Evolutionary conservation across 2,329 filamentous ascomycete species (phyloP).

Genomic region (Arthrobotrys megalospora): DNA sequence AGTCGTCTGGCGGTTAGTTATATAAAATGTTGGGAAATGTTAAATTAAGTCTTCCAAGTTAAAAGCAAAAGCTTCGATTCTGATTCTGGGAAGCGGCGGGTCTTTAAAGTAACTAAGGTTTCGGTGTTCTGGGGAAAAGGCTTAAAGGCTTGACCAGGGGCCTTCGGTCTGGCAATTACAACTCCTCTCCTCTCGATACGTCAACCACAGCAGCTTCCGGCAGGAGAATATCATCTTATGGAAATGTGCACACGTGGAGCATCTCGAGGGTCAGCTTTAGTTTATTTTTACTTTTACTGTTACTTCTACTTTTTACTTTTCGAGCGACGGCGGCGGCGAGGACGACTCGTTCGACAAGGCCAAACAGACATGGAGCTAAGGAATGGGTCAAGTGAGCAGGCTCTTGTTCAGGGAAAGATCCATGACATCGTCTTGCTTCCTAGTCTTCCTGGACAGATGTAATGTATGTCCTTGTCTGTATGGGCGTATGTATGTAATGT

Average conservation of each 20-base stretch:
- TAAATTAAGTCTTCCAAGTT: background rate
- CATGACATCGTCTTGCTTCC: conserved; percentile 1
- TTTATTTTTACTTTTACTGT: conserved; percentile 15
- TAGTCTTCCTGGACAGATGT: background rate
- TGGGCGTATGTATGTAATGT: too few species aligned
- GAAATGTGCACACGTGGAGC: conserved; percentile 51
- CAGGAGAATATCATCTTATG: background rate
- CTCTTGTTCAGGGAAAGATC: conserved; percentile 56
- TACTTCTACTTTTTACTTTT: background rate
- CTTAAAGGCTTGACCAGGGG: conserved; percentile 12
- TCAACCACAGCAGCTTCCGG: conserved; percentile 14
- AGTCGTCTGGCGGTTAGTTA: too few species aligned
- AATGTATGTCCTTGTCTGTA: too few species aligned
- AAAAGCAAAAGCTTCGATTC: background rate
- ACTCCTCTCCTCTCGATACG: conserved; percentile 5
- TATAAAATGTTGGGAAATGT: conserved; percentile 20
- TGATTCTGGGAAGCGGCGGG: background rate
- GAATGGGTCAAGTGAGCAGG: conserved; percentile 57
- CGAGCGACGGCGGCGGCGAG: background rate
- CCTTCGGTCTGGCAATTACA: background rate
- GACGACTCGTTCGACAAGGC: too few species aligned
- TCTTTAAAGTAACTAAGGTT: background rate
- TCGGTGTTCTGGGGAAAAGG: background rate
- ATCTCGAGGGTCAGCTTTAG: background rate
- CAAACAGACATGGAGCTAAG: conserved; percentile 13